phyloP scores from a whole-genome alignment of 2,329 filamentous ascomycete species.

The Elsinoe perseae region DNA sequence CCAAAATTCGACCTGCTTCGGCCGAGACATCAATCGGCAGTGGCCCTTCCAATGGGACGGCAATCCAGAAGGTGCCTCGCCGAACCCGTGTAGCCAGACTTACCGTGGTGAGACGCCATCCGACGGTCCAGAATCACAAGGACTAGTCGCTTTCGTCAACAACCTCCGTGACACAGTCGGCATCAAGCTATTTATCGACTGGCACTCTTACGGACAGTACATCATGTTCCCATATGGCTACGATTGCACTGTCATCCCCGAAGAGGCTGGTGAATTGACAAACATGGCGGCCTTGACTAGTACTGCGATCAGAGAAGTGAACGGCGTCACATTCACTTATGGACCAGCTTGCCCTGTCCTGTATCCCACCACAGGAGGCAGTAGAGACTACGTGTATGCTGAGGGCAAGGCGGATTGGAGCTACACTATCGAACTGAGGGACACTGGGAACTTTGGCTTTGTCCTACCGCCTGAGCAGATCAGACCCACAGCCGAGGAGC shows the following conservation, averaged over 20 bases:
- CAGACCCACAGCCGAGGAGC: conserved; percentile 77
- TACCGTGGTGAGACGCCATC: conserved; percentile 35
- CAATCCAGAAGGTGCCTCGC: conserved; percentile 41
- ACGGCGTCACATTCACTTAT: conserved; percentile 49
- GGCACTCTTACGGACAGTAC: conserved; percentile 93
- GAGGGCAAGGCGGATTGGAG: conserved; percentile 72
- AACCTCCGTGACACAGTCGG: conserved; percentile 71
- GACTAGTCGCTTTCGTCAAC: conserved; percentile 45
- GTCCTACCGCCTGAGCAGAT: conserved; percentile 80
- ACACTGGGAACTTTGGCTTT: conserved; percentile 91
- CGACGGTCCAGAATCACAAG: conserved; percentile 47
- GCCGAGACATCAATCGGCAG: conserved; percentile 47
- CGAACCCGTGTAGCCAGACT: conserved; percentile 45
- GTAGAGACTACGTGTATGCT: conserved; percentile 91
- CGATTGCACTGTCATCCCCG: conserved; percentile 68
- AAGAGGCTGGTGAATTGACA: conserved; percentile 82
- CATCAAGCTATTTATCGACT: conserved; percentile 64
- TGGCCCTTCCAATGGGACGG: conserved; percentile 47
- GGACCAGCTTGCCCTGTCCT: conserved; percentile 62
- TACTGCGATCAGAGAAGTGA: conserved; percentile 75
- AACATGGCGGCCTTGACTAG: conserved; percentile 81
- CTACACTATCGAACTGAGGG: conserved; percentile 88
- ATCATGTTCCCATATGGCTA: conserved; percentile 88
- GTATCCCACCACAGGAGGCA: conserved; percentile 71
- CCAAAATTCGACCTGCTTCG: conserved; percentile 21